Evolutionary conservation across 148 eudicot genomes (phyloP).

Genomic region (Camellia japonica): DNA sequence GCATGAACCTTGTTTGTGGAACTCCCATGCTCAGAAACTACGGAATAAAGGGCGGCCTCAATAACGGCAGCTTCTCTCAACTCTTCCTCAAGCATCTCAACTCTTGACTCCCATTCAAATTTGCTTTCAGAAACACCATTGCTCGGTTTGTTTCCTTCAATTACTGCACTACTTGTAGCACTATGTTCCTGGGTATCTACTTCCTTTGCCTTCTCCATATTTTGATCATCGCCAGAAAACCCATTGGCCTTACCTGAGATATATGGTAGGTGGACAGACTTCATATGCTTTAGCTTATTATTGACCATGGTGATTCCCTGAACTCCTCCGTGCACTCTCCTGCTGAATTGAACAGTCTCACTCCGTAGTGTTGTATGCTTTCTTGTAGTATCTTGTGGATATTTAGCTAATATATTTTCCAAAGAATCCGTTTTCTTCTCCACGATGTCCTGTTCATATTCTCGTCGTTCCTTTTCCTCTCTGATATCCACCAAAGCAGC

Average conservation of each 20-base stretch:
- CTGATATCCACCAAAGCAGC: not conserved
- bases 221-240: slow-evolving; percentile 22
- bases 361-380: slow-evolving; percentile 51
- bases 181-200: slow-evolving; percentile 33
- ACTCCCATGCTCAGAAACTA: slow-evolving; percentile 74
- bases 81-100: slow-evolving; percentile 79
- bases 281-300: slow-evolving; percentile 62
- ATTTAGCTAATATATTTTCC: slow-evolving; percentile 36
- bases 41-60: slow-evolving; percentile 68
- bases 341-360: slow-evolving; percentile 48
- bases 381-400: slow-evolving; percentile 36
- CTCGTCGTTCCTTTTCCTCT: slow-evolving; percentile 25
- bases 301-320: slow-evolving; percentile 27
- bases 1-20: slow-evolving; percentile 80
- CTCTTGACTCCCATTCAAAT: slow-evolving; percentile 46
- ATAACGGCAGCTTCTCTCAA: slow-evolving; percentile 72
- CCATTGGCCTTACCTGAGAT: slow-evolving; percentile 31
- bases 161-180: slow-evolving; percentile 32
- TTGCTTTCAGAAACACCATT: slow-evolving; percentile 34
- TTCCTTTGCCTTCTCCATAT: slow-evolving; percentile 31
- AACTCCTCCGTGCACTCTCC: slow-evolving; percentile 47
- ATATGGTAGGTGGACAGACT: slow-evolving; percentile 50
- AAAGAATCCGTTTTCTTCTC: slow-evolving; percentile 20
- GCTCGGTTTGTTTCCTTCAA: slow-evolving; percentile 40
- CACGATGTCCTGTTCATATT: slow-evolving; percentile 28